Evolutionary conservation across 2,329 filamentous ascomycete genomes (phyloP).

Genomic region (Aspergillus sp.): DNA sequence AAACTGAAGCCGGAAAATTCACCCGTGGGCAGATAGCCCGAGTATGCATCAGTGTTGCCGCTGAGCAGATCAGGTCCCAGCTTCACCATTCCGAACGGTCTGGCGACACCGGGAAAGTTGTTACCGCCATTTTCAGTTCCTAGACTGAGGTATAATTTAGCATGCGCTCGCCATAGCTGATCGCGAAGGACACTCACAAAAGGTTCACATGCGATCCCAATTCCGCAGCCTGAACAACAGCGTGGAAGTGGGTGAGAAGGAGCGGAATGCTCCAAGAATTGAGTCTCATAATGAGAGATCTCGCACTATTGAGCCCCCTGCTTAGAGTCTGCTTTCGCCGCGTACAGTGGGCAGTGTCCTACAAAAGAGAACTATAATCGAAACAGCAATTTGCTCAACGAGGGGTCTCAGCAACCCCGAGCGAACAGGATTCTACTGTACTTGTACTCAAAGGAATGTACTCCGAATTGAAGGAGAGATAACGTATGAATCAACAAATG

Average conservation of each 20-base stretch:
- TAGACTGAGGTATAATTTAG: slow-evolving; percentile 24
- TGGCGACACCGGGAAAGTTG: slow-evolving; percentile 48
- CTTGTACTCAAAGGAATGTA: neutral
- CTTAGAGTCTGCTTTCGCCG: neutral
- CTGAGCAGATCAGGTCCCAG: slow-evolving; percentile 47
- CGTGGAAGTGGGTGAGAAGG: slow-evolving; percentile 22
- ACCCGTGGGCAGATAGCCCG: slow-evolving; percentile 49
- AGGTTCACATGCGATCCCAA: slow-evolving; percentile 34
- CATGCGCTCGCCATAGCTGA: neutral
- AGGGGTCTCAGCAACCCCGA: neutral
- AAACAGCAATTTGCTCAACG: neutral
- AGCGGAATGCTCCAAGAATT: slow-evolving; percentile 14
- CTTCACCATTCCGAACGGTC: slow-evolving; percentile 51
- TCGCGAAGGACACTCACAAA: slow-evolving; percentile 28
- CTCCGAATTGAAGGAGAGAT: neutral
- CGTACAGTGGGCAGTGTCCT: neutral
- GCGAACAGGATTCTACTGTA: neutral
- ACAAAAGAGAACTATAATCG: neutral
- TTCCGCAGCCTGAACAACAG: slow-evolving; percentile 22
- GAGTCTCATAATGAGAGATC: slow-evolving; percentile 16
- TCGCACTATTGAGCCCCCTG: slow-evolving; percentile 4
- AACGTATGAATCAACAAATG: slow-evolving; percentile 3
- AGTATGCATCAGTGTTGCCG: slow-evolving; percentile 44
- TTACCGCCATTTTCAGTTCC: slow-evolving; percentile 44
- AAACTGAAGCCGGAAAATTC: slow-evolving; percentile 65